A percentile compares a stretch with the other conserved stretches of the same genome.
Conservation (phyloP, 2,329 filamentous ascomycete species). For the Microthyrium microscopicum region DNA sequence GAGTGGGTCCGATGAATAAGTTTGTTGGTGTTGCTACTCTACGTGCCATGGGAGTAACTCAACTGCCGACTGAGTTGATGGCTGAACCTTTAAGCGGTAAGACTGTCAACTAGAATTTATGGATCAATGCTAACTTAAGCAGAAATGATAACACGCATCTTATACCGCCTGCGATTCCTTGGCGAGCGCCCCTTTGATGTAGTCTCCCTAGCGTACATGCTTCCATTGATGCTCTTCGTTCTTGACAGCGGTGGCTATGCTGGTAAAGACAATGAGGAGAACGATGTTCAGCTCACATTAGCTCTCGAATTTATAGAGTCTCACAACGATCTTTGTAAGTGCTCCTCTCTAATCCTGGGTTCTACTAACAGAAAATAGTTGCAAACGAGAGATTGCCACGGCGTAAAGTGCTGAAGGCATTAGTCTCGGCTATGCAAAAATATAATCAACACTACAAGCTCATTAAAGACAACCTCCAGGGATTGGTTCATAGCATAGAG, state of each 20-base stretch:
- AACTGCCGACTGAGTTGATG: conserved; percentile 54
- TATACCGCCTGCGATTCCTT: conserved; percentile 80
- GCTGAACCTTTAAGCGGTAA: conserved; percentile 63
- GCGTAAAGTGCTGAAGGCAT: conserved; percentile 49
- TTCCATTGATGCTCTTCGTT: conserved; percentile 67
- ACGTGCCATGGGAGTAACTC: conserved; percentile 56
- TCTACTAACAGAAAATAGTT: conserved; percentile 19
- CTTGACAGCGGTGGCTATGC: conserved; percentile 67
- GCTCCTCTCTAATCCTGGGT: neutral
- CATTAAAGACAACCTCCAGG: conserved; percentile 79
- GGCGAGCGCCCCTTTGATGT: conserved; percentile 85
- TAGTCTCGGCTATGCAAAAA: conserved; percentile 70
- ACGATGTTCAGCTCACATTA: conserved; percentile 77
- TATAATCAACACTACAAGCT: conserved; percentile 91
- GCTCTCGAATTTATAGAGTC: conserved; percentile 78
- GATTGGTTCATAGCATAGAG: conserved; percentile 70
- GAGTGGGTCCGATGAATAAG: conserved; percentile 58
- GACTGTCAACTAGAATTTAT: conserved; percentile 9
- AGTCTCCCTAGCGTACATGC: conserved; percentile 71
- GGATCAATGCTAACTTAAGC: conserved; percentile 9
- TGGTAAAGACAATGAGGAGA: conserved; percentile 49
- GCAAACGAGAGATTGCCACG: conserved; percentile 62
- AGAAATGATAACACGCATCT: conserved; percentile 63
- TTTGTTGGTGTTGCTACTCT: conserved; percentile 83
- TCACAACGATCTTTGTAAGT: conserved; percentile 60